Conservation (phyloP, 2,329 filamentous ascomycete genomes). For the Ilyonectria mors-panacis region DNA sequence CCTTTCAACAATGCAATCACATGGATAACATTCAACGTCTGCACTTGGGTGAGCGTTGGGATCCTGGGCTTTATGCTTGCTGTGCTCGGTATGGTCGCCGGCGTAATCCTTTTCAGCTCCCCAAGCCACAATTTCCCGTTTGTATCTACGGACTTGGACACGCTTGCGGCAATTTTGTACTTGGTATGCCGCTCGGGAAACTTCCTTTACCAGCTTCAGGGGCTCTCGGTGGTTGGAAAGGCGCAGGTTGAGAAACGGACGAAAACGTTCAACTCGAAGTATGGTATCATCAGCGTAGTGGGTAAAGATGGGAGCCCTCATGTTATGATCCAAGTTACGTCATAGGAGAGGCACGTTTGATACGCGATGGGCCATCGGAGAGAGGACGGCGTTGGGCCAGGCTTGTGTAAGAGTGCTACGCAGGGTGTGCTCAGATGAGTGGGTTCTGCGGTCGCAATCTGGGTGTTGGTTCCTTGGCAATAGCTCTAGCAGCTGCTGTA, state of each 20-base stretch:
- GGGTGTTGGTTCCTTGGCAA: too few species aligned
- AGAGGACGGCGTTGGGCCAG: too few species aligned
- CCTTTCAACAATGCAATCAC: constrained; percentile 15
- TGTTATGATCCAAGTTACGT: background rate
- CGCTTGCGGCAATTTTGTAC: constrained; percentile 8
- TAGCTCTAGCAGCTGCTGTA: too few species aligned
- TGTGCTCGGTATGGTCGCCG: background rate
- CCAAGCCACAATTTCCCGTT: constrained; percentile 11
- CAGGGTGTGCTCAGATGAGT: too few species aligned
- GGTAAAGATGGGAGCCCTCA: background rate
- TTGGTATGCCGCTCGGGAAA: background rate
- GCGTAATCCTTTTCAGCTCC: background rate
- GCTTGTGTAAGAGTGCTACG: too few species aligned
- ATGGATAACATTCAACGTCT: constrained; percentile 8
- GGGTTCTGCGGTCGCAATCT: too few species aligned
- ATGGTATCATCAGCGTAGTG: background rate
- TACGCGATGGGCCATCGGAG: too few species aligned
- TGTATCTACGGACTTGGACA: background rate
- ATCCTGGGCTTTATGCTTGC: background rate
- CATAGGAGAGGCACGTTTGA: too few species aligned
- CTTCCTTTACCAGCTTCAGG: background rate
- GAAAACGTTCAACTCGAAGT: background rate
- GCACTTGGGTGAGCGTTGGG: constrained; percentile 5
- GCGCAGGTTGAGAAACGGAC: background rate
- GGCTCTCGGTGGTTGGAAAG: background rate